Percentiles rank a stretch among this genome's conserved stretches.
Evolutionary conservation across 352 stramenopile genomes (phyloP).

Genomic region (Globisporangium echinulatum): DNA sequence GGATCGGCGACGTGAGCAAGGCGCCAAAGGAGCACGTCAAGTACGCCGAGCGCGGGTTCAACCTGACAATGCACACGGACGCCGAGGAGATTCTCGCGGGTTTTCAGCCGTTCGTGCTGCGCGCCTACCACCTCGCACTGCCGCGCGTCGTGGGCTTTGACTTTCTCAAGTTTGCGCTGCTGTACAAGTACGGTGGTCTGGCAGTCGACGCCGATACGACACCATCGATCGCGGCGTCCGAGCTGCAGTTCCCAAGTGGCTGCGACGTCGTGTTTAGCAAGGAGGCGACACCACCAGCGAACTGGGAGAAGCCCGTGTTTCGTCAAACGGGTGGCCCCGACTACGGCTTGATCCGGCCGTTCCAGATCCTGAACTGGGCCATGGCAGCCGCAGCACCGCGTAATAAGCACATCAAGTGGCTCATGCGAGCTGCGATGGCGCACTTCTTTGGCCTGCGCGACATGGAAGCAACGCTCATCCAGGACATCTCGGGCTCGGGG

Average conservation of each 20-base stretch:
- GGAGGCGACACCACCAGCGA: not conserved
- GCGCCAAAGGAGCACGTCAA: not conserved
- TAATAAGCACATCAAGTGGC: constrained; percentile 12
- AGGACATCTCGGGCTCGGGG: constrained; percentile 14
- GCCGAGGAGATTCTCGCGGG: constrained; percentile 11
- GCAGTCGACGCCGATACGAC: constrained; percentile 14
- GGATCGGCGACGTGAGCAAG: constrained; percentile 11
- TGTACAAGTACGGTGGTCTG: constrained; percentile 16
- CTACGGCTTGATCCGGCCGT: constrained; percentile 11
- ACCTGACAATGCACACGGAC: constrained; percentile 9
- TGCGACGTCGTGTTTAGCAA: constrained; percentile 15
- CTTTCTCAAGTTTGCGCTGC: constrained; percentile 15
- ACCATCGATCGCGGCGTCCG: not conserved
- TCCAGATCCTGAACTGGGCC: constrained; percentile 19
- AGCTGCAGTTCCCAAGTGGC: constrained; percentile 5
- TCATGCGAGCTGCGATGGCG: constrained; percentile 6
- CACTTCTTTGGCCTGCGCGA: constrained; percentile 13
- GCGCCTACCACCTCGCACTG: constrained; percentile 5
- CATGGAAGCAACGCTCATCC: constrained; percentile 8
- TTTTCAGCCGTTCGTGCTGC: constrained; percentile 5
- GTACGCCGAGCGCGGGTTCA: constrained; percentile 6
- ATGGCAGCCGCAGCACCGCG: constrained; percentile 8
- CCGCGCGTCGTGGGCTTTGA: constrained; percentile 9
- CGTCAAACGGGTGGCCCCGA: not conserved
- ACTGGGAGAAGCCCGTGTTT: constrained; percentile 5